Conservation (phyloP, 2,329 filamentous ascomycete species). For the Colletotrichum destructivum region DNA sequence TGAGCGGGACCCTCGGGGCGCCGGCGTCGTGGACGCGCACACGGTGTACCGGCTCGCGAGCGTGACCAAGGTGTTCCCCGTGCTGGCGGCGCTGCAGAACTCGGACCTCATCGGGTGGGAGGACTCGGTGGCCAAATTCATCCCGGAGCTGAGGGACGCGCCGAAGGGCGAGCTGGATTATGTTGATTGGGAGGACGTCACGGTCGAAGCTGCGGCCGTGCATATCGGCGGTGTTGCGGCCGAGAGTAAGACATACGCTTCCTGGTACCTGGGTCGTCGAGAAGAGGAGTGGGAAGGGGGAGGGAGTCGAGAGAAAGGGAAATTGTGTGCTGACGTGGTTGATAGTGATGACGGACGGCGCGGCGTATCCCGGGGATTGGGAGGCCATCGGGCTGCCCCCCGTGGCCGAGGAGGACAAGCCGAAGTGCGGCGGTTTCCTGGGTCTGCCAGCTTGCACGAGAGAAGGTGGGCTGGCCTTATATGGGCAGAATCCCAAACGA, state of each 20-base stretch:
- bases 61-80: constrained; percentile 55
- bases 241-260: constrained; percentile 50
- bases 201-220: constrained; percentile 59
- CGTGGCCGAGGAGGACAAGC: constrained; percentile 48
- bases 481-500: not conserved
- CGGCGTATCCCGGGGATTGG: constrained; percentile 49
- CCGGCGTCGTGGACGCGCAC: constrained; percentile 48
- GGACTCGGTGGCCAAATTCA: constrained; percentile 61
- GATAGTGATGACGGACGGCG: constrained; percentile 53
- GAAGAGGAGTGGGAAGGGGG: not conserved
- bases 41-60: constrained; percentile 59
- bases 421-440: constrained; percentile 54
- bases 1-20: constrained; percentile 43
- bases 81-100: constrained; percentile 39
- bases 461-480: constrained; percentile 42
- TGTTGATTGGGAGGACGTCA: constrained; percentile 64
- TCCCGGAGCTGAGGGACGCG: constrained; percentile 55
- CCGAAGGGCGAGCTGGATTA: constrained; percentile 49
- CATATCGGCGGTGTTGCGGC: constrained; percentile 61
- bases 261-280: not conserved
- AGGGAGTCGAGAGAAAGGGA: too few species aligned
- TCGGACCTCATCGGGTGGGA: constrained; percentile 48
- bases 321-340: constrained; percentile 12
- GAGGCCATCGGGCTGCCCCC: constrained; percentile 51
- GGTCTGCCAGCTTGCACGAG: constrained; percentile 50